A percentile compares a stretch with the other conserved stretches of the same genome.
These are phyloP conservation scores for Pezizomycotina sp. DNA, from an alignment of 2,329 filamentous ascomycete genomes.

Conservation along the genomic window DNA sequence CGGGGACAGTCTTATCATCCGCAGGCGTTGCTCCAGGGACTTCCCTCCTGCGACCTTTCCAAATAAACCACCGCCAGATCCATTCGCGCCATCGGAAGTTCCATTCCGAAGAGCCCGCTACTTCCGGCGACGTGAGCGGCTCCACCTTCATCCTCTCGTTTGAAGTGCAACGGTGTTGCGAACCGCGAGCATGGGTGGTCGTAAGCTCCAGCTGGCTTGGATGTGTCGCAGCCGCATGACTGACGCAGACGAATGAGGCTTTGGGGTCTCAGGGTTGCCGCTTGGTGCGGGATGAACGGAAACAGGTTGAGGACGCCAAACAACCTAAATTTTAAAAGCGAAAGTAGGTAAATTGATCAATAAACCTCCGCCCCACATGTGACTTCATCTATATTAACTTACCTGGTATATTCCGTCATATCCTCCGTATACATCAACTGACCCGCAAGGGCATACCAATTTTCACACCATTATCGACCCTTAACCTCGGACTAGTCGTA, in stretches of 20 bases:
- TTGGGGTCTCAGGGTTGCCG: conserved; percentile 56
- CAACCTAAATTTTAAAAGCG: conserved; percentile 29
- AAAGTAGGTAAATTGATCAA: background rate
- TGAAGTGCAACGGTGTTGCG: conserved; percentile 81
- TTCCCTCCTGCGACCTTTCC: conserved; percentile 54
- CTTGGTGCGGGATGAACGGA: conserved; percentile 47
- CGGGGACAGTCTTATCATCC: conserved; percentile 45
- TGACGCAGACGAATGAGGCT: conserved; percentile 68
- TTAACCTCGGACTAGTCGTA: conserved; percentile 86
- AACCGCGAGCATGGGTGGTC: conserved; percentile 86
- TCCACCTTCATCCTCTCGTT: conserved; percentile 92
- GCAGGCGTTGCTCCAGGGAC: conserved; percentile 74
- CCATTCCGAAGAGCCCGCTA: conserved; percentile 39
- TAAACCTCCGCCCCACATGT: background rate
- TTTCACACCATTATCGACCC: conserved; percentile 91
- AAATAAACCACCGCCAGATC: conserved; percentile 38
- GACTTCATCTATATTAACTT: conserved; percentile 22
- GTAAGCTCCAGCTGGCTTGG: conserved; percentile 93
- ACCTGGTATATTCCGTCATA: conserved; percentile 83
- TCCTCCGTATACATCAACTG: conserved; percentile 89
- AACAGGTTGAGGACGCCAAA: conserved; percentile 63
- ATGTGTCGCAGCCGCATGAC: conserved; percentile 70
- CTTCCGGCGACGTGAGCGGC: conserved; percentile 51
- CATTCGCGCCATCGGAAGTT: conserved; percentile 43
- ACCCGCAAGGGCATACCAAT: conserved; percentile 69